Evolutionary conservation across 768 basidiomycete genomes (phyloP).

Genomic region (Boletus vermiculosoides): DNA sequence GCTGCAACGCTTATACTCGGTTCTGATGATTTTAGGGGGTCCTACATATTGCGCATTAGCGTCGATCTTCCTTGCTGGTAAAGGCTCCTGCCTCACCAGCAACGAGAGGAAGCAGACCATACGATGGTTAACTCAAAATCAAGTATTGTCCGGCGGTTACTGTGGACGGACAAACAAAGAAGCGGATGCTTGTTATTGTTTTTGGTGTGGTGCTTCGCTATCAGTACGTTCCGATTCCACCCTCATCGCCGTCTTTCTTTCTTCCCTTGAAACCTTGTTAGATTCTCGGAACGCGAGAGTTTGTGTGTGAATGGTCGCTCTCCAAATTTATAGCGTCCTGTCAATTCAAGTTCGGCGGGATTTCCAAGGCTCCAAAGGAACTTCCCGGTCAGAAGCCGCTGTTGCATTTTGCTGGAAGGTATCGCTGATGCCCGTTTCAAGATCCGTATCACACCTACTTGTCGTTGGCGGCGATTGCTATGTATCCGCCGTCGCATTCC

Average conservation of each 20-base stretch:
- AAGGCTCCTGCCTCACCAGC: slow-evolving; percentile 25
- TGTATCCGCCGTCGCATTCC: slow-evolving; percentile 49
- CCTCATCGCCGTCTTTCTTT: background rate
- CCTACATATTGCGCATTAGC: slow-evolving; percentile 93
- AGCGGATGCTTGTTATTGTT: slow-evolving; percentile 93
- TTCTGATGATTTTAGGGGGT: slow-evolving; percentile 55
- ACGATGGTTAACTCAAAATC: slow-evolving; percentile 77
- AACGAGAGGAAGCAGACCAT: slow-evolving; percentile 54
- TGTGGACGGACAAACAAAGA: slow-evolving; percentile 85
- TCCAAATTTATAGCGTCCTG: slow-evolving; percentile 66
- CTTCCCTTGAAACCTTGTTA: slow-evolving; percentile 28
- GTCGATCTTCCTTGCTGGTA: slow-evolving; percentile 53
- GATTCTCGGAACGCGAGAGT: slow-evolving; percentile 63
- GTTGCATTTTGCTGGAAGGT: background rate
- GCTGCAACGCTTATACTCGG: background rate
- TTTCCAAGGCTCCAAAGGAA: slow-evolving; percentile 80
- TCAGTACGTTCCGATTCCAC: slow-evolving; percentile 45
- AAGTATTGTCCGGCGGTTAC: slow-evolving; percentile 69
- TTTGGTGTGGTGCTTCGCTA: slow-evolving; percentile 88
- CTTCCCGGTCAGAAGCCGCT: slow-evolving; percentile 57
- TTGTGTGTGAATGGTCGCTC: slow-evolving; percentile 59
- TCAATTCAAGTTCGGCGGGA: slow-evolving; percentile 88
- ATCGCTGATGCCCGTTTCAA: slow-evolving; percentile 29
- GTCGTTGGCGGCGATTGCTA: slow-evolving; percentile 75
- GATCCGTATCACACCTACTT: slow-evolving; percentile 98